phyloP scores from a whole-genome alignment of 768 basidiomycete species.

The Auriscalpium orientale region DNA sequence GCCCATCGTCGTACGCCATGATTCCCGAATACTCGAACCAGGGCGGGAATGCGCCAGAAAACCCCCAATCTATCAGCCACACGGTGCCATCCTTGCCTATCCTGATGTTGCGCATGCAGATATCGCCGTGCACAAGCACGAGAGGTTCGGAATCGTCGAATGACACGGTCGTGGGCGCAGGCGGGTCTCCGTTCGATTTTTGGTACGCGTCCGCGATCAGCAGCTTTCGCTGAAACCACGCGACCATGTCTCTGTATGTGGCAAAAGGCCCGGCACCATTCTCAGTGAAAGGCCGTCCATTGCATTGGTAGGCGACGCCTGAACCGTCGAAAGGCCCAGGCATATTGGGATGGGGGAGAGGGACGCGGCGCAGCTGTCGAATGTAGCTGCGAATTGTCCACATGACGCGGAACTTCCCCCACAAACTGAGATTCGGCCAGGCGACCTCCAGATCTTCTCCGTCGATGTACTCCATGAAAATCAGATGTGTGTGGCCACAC shows the following conservation, averaged over 20 bases:
- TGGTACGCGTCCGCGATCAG: neutral
- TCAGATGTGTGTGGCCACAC: neutral
- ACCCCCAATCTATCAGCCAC: constrained; percentile 18
- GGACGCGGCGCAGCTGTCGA: constrained; percentile 11
- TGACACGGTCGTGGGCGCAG: neutral
- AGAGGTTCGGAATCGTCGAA: constrained; percentile 14
- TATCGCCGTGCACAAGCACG: constrained; percentile 15
- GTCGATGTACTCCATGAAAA: constrained; percentile 10
- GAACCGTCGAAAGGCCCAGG: constrained; percentile 6
- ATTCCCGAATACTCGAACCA: constrained; percentile 10
- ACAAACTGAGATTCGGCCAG: constrained; percentile 10
- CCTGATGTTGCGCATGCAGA: constrained; percentile 13
- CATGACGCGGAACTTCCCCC: constrained; percentile 7
- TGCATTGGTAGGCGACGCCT: neutral
- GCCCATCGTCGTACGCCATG: neutral
- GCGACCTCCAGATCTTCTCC: constrained; percentile 1
- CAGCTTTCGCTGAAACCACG: constrained; percentile 1
- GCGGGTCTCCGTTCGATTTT: neutral
- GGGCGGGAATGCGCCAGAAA: constrained; percentile 12
- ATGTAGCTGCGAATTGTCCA: constrained; percentile 13
- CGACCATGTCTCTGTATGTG: neutral
- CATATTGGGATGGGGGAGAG: constrained; percentile 2
- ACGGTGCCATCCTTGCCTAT: constrained; percentile 9
- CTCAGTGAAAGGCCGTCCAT: neutral
- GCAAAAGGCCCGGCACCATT: neutral